A percentile compares a stretch with the other conserved stretches of the same genome.
phyloP scores from a whole-genome alignment of 78 protist genomes.

The Mantamonas sphyraenae region DNA sequence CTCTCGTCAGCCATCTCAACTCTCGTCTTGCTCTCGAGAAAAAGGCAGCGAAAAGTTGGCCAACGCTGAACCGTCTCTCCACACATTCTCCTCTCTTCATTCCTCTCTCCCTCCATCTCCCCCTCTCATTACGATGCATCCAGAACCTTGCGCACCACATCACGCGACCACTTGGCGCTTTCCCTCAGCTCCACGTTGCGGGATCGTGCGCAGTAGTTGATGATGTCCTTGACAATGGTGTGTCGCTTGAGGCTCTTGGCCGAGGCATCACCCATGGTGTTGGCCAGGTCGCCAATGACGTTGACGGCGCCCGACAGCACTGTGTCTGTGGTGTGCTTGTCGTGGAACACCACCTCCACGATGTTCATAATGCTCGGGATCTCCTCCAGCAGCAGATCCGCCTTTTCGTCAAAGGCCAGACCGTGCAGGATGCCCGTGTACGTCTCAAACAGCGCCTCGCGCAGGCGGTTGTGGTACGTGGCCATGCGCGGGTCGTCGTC shows the following conservation, averaged over 20 bases:
- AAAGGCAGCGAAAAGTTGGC: too few relatives aligned
- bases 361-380: not conserved
- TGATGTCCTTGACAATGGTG: not conserved
- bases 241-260: not conserved
- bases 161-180: too few relatives aligned
- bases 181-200: too few relatives aligned
- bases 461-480: constrained; percentile 57
- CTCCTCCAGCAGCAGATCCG: not conserved
- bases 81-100: too few relatives aligned
- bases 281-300: constrained; percentile 24
- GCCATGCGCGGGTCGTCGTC: not conserved
- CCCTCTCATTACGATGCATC: too few relatives aligned
- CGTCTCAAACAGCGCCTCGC: constrained; percentile 61
- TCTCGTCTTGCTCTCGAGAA: too few relatives aligned
- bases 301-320: constrained; percentile 9
- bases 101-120: too few relatives aligned
- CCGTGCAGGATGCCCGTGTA: constrained; percentile 76
- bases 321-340: not conserved
- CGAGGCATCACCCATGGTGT: not conserved
- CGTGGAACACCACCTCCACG: not conserved
- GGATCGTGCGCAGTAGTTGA: too few relatives aligned
- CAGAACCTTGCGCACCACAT: too few relatives aligned
- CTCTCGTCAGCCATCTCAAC: too few relatives aligned
- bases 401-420: constrained; percentile 9
- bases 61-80: too few relatives aligned